phyloP scores from a whole-genome alignment of 1,139 yeast genomes.

The Magnusiomyces paraingens region DNA sequence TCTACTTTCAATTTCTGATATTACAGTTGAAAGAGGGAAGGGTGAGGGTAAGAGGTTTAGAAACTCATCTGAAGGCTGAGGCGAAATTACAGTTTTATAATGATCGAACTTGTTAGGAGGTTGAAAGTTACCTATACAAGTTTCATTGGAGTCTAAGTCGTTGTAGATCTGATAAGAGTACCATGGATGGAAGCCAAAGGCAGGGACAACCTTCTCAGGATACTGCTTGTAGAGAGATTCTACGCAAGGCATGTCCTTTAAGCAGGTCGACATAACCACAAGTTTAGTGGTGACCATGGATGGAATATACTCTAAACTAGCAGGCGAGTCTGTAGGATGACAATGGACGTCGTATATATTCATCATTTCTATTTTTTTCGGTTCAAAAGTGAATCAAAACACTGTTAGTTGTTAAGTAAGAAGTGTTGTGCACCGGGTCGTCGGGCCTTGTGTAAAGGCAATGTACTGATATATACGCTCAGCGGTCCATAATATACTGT shows the following conservation, averaged over 20 bases:
- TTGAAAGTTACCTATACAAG: slow-evolving; percentile 5
- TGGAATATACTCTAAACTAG: slow-evolving; percentile 20
- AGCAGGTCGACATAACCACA: slow-evolving; percentile 36
- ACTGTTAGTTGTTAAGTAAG: too few relatives aligned
- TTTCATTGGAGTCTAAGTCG: slow-evolving; percentile 14
- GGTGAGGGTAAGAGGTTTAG: slow-evolving; percentile 58
- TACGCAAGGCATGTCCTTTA: slow-evolving; percentile 34
- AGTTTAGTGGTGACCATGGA: slow-evolving; percentile 22
- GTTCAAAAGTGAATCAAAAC: too few relatives aligned
- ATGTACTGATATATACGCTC: too few relatives aligned
- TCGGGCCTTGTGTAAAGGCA: too few relatives aligned
- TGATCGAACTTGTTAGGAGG: slow-evolving; percentile 38
- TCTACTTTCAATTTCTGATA: slow-evolving; percentile 32
- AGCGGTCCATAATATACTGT: too few relatives aligned
- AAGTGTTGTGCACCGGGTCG: too few relatives aligned
- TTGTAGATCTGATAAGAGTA: slow-evolving; percentile 56
- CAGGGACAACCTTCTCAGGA: slow-evolving; percentile 43
- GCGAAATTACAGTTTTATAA: slow-evolving; percentile 46
- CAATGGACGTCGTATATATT: slow-evolving; percentile 57
- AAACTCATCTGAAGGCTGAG: slow-evolving; percentile 38
- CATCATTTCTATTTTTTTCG: slow-evolving; percentile 1
- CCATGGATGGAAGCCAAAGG: slow-evolving; percentile 93
- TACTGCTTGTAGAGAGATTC: slow-evolving; percentile 26
- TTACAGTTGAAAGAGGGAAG: slow-evolving; percentile 37
- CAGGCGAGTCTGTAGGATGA: slow-evolving; percentile 39